Conservation (phyloP, 2,329 filamentous ascomycete genomes). For the Colletotrichum falcatum region DNA sequence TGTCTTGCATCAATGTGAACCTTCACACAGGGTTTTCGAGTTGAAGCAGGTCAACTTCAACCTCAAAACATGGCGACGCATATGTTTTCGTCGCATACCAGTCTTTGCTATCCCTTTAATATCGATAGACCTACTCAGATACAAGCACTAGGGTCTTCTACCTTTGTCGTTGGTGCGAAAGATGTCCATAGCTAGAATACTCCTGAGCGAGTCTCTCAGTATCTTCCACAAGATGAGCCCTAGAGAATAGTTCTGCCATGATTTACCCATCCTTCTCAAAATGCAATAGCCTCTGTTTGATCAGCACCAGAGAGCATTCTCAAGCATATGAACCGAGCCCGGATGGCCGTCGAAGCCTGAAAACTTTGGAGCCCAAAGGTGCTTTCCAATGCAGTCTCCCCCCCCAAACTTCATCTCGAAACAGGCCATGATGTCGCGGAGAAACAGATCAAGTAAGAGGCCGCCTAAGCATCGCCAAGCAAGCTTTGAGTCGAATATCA, state of each 20-base stretch:
- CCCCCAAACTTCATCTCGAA: neutral
- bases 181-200: neutral
- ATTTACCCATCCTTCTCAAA: neutral
- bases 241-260: neutral
- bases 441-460: slow-evolving; percentile 3
- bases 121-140: neutral
- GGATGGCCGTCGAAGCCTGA: neutral
- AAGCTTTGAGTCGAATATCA: neutral
- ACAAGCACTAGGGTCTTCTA: neutral
- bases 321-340: neutral
- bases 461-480: slow-evolving; percentile 1
- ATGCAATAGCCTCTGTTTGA: neutral
- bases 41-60: neutral
- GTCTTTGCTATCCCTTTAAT: neutral
- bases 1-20: neutral
- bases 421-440: slow-evolving; percentile 22
- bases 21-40: neutral
- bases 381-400: neutral
- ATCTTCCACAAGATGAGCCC: neutral
- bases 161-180: neutral
- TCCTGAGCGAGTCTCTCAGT: neutral
- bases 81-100: neutral
- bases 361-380: neutral
- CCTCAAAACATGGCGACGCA: neutral
- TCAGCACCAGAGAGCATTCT: neutral